Conservation (phyloP, 2,329 filamentous ascomycete genomes). For the Volutella citrinella region DNA sequence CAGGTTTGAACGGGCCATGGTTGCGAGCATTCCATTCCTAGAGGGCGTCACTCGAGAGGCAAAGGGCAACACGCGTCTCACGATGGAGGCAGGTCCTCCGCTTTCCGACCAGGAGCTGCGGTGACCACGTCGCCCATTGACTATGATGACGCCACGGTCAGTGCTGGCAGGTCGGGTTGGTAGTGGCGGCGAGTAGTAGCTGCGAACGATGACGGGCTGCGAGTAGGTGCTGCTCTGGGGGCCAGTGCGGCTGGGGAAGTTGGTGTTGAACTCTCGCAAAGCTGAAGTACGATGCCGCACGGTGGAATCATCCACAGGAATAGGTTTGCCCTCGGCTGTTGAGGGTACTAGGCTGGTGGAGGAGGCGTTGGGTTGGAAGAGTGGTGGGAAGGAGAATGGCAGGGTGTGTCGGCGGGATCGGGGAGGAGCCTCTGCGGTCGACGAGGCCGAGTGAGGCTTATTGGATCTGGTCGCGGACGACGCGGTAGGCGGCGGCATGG, state of each 20-base stretch:
- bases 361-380: slow-evolving; percentile 47
- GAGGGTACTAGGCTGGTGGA: slow-evolving; percentile 52
- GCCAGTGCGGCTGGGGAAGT: slow-evolving; percentile 53
- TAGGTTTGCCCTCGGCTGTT: slow-evolving; percentile 54
- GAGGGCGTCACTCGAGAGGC: slow-evolving; percentile 27
- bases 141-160: slow-evolving; percentile 27
- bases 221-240: slow-evolving; percentile 58
- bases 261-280: slow-evolving; percentile 57
- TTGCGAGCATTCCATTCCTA: slow-evolving; percentile 38
- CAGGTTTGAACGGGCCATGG: slow-evolving; percentile 42
- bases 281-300: slow-evolving; percentile 57
- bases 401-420: slow-evolving; percentile 35
- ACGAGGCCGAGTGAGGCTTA: slow-evolving; percentile 18
- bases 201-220: slow-evolving; percentile 64
- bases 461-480: no score
- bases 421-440: slow-evolving; percentile 18
- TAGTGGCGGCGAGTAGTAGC: slow-evolving; percentile 53
- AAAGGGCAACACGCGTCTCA: slow-evolving; percentile 32
- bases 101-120: slow-evolving; percentile 25
- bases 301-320: slow-evolving; percentile 54
- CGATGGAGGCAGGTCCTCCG: slow-evolving; percentile 26
- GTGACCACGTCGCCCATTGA: slow-evolving; percentile 26
- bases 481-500: no score
- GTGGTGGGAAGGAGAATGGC: slow-evolving; percentile 47
- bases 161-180: slow-evolving; percentile 30